Evolutionary conservation across 352 stramenopile species (phyloP).

Genomic region (Phytophthora fragariaefolia): DNA sequence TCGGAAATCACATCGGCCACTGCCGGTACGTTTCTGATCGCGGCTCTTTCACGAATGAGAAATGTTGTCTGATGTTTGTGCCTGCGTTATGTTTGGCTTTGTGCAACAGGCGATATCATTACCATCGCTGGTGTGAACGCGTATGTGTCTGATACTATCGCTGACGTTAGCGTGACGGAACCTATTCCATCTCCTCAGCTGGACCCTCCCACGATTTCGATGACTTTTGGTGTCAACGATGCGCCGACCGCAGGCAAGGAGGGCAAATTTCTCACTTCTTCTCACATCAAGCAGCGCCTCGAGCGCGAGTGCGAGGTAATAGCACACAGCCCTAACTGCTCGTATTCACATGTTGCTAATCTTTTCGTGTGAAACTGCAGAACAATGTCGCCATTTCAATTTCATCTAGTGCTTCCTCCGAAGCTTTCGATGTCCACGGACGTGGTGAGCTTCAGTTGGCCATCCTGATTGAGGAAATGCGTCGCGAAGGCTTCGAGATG

Average conservation of each 20-base stretch:
- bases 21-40: constrained; percentile 52
- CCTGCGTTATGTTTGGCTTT: constrained; percentile 3
- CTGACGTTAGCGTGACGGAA: constrained; percentile 66
- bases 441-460: constrained; percentile 97
- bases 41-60: not conserved
- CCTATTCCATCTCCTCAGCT: constrained; percentile 95
- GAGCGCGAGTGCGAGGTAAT: constrained; percentile 92
- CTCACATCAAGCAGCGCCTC: constrained; percentile 94
- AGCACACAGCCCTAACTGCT: not conserved
- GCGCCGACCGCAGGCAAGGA: constrained; percentile 96
- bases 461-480: constrained; percentile 99
- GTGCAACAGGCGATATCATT: constrained; percentile 94
- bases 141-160: constrained; percentile 92
- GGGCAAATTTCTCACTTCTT: constrained; percentile 97
- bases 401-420: constrained; percentile 82
- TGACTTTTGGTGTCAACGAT: constrained; percentile 98
- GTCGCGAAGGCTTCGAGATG: constrained; percentile 98
- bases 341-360: too few relatives aligned
- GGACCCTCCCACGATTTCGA: constrained; percentile 97
- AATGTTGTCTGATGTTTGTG: not conserved
- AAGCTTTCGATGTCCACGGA: constrained; percentile 96
- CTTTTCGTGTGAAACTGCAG: too few relatives aligned
- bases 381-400: constrained; percentile 99
- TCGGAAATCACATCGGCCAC: constrained; percentile 90
- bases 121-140: constrained; percentile 95